A percentile compares a stretch with the other conserved stretches of the same genome.
These are phyloP conservation scores for Berberis vulgaris DNA, from an alignment of 164 flowering plant species.

Conservation along the genomic window DNA sequence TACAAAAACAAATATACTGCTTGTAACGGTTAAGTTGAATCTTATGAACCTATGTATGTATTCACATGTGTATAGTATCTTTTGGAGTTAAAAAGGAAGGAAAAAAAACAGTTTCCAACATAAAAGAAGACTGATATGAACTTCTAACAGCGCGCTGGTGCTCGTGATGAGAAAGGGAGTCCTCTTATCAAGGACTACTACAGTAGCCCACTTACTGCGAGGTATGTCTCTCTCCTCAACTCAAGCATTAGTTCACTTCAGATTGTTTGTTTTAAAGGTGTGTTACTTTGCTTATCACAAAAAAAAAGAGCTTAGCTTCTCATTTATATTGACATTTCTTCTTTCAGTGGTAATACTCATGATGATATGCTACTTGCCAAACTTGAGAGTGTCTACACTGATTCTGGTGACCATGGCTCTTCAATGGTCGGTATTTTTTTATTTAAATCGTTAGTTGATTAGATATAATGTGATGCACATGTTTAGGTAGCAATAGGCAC, in stretches of 20 bases:
- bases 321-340: not conserved
- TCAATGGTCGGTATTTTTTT: conserved; percentile 57
- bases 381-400: conserved; percentile 78
- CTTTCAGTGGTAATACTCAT: conserved; percentile 74
- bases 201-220: conserved; percentile 89
- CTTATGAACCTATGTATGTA: too few species aligned
- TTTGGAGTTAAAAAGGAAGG: too few species aligned
- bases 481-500: not conserved
- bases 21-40: too few species aligned
- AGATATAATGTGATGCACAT: not conserved
- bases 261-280: too few species aligned
- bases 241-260: too few species aligned
- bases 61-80: too few species aligned
- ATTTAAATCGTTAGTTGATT: not conserved
- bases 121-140: not conserved
- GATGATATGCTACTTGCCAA: conserved; percentile 81
- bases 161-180: conserved; percentile 75
- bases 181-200: conserved; percentile 75
- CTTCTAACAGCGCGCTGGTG: conserved; percentile 74
- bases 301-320: too few species aligned
- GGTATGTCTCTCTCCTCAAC: conserved; percentile 32
- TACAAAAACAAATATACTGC: too few species aligned
- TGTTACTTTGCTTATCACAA: too few species aligned
- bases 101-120: too few species aligned
- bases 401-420: conserved; percentile 84